Evolutionary conservation across 2,329 filamentous ascomycete genomes (phyloP), one percentile per base, ranked within the genome.

Genomic region (Diaporthe vaccinii): DNA sequence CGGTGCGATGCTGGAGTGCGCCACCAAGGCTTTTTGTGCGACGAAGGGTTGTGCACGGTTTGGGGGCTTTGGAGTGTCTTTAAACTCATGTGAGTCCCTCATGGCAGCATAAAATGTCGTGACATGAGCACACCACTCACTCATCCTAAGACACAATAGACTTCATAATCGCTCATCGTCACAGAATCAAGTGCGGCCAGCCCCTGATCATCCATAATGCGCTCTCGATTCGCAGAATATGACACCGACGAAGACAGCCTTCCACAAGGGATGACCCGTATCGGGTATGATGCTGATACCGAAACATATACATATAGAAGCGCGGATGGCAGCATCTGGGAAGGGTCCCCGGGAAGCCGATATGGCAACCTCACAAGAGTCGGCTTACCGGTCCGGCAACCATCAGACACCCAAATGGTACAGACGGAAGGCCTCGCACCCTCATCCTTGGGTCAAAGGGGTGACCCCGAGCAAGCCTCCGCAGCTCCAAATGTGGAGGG

Each of bases 281-380:
- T 55, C 22, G 65, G 65, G 49, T 69, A 69, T 15, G 65, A 69
- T 41, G 65, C 65, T 9, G 65, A 69, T 55, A 69, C 65, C 10
- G 65, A 69, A 49, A 41, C 36, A 20, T 69, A 55, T 10, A 69
- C 65, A 34, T 69, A 41, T 34, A 69, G 49, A 49, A 31, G 65
- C 34, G 49, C 14, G 34, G 46, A 68, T 22, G 65, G 65, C n/a
- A 68, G 65, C 28, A 55, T 69, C 49, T 69, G 65, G 65, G 65
- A 69, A 53, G 65, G 65, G 7, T 39, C 49, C 1, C 34, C 65
- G 1, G 65, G 65, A 39, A 69, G 49, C 31, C 65, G 65, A 31
- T 69, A 41, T 31, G 65, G 49, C n/a, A 69, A 25, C 34, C 46
- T 69, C 14, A 69, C 65, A 3, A 55, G 49, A 49, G 65, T 55